Conservation (phyloP, 208 protist species). For the Angomonas ambiguus region DNA sequence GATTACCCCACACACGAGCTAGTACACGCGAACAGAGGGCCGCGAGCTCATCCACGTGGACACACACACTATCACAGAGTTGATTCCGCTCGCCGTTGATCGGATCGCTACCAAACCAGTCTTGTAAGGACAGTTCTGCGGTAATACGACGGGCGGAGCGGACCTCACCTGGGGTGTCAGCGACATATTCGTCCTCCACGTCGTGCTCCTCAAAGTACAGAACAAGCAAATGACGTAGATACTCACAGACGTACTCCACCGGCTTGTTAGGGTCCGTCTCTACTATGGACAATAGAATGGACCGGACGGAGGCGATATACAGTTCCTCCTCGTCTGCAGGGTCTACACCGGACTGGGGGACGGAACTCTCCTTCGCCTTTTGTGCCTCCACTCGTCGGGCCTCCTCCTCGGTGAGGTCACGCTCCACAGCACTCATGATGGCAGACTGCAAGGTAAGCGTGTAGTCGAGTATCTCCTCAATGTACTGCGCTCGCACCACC, state of each 20-base stretch:
- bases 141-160: conserved; percentile 13
- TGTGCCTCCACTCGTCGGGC: conserved; percentile 5
- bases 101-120: conserved; percentile 20
- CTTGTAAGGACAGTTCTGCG: conserved; percentile 17
- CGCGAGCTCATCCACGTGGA: conserved; percentile 33
- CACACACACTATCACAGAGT: conserved; percentile 24
- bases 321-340: not conserved
- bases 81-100: conserved; percentile 9
- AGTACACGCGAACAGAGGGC: conserved; percentile 40
- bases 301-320: conserved; percentile 22
- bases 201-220: conserved; percentile 30
- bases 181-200: conserved; percentile 18
- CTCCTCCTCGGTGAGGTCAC: conserved; percentile 18
- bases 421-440: conserved; percentile 25
- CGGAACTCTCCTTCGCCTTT: conserved; percentile 1
- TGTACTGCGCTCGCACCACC: conserved; percentile 33
- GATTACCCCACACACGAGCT: conserved; percentile 15
- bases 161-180: conserved; percentile 21
- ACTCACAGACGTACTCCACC: conserved; percentile 25
- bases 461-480: conserved; percentile 39
- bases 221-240: conserved; percentile 39
- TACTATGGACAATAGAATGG: conserved; percentile 29
- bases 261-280: conserved; percentile 28
- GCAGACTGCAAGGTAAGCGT: conserved; percentile 32
- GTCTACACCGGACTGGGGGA: not conserved